Evolutionary conservation across 139 green algal species (phyloP).

Genomic region (Coccomyxa sp.): DNA sequence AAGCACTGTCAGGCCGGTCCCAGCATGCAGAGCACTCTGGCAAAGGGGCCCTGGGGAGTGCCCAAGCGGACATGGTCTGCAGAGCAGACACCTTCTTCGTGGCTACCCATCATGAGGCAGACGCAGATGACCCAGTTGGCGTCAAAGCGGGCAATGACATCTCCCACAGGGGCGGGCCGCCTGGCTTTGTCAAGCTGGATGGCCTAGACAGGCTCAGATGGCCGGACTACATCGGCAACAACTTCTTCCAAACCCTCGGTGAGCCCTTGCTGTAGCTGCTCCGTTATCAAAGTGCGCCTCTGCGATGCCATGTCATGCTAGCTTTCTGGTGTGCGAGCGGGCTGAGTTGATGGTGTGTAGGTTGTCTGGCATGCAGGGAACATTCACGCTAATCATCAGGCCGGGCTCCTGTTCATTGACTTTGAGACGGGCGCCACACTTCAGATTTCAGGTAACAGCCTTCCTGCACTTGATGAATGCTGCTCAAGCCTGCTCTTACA

Average conservation of each 20-base stretch:
- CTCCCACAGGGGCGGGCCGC: background rate
- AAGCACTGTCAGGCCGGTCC: too few relatives aligned
- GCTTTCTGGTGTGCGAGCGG: background rate
- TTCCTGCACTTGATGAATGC: too few relatives aligned
- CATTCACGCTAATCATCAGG: slow-evolving; percentile 10
- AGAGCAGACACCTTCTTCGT: too few relatives aligned
- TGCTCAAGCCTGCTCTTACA: too few relatives aligned
- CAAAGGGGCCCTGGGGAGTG: too few relatives aligned
- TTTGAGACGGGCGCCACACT: slow-evolving; percentile 21
- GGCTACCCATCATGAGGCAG: too few relatives aligned
- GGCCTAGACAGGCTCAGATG: slow-evolving; percentile 12
- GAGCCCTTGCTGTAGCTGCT: background rate
- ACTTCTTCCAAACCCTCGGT: slow-evolving; percentile 31
- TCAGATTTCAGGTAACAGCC: slow-evolving; percentile 1
- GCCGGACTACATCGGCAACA: slow-evolving; percentile 35
- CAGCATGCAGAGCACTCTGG: too few relatives aligned
- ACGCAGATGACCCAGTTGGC: too few relatives aligned
- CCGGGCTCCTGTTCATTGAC: slow-evolving; percentile 30
- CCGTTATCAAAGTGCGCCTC: background rate
- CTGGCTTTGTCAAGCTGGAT: slow-evolving; percentile 21
- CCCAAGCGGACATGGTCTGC: too few relatives aligned
- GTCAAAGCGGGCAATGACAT: background rate
- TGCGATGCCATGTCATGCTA: background rate
- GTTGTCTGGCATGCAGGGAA: slow-evolving; percentile 11
- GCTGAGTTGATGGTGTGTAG: background rate